Evolutionary conservation across 208 protist genomes (phyloP), one percentile per base, ranked within the genome.

Genomic region (Trypanosoma scelopori): DNA sequence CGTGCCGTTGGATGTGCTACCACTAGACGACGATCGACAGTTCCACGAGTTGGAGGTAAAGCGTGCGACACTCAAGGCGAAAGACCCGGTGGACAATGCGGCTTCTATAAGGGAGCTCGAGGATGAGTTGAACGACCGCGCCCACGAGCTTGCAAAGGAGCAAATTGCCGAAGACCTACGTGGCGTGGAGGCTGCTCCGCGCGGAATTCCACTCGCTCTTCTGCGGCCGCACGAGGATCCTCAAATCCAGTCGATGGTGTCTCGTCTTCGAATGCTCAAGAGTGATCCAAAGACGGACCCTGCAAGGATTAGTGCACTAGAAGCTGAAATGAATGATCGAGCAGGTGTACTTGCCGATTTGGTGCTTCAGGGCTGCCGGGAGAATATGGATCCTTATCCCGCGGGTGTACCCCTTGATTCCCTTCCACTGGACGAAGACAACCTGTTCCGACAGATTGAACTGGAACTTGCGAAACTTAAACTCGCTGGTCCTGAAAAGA

Each of bases 91-190:
- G 43, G 78, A 81, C 37, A 87, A 87, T 64, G 80, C 77, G 23
- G 57, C 63, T 16, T 73, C 71, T 7, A 84, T 92, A 46, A 65
- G 73, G 28, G 82, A 77, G 32, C 61, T 92, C 22, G 87, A 93
- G 78, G 76, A 86, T 23, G 69, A 89, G 69, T 69, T 93, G 56
- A 93, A 87, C 62, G 82, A 87, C 52, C 84, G 80, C 28, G 82
- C 78, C 0, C 61, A 76, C 32, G 68, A 85, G 72, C 74, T 91
- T 4, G 87, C 87, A 11, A 59, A 66, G 63, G 78, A 87, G 32
- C 77, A 87, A 59, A 74, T 91, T 22, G 69, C 66, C 23, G 84
- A 91, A 41, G 84, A 91, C 45, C 71, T 89, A 23, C 74, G 71
- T 53, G 78, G 71, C 32, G 65, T 93, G 23, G 65, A 81, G n/a